Percentiles rank a stretch among this genome's conserved stretches.
Conservation (phyloP, 495 filamentous ascomycete genomes). For the Oleoguttula mirabilis region DNA sequence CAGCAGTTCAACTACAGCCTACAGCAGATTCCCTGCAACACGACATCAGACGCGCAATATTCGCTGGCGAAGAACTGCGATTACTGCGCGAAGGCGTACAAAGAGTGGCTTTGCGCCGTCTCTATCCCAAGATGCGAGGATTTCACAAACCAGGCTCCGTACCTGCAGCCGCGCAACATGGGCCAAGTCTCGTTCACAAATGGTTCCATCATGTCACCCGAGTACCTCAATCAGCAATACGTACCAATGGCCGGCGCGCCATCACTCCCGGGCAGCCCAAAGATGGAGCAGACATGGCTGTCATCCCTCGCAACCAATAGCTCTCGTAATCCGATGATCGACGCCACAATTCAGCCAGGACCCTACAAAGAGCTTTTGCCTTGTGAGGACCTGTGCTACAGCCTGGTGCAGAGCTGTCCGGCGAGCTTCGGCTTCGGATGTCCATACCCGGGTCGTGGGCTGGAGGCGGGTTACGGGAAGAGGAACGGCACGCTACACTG, state of each 20-base stretch:
- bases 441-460: slow-evolving; percentile 44
- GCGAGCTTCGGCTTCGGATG: slow-evolving; percentile 66
- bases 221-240: slow-evolving; percentile 26
- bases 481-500: slow-evolving; percentile 40
- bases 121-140: slow-evolving; percentile 85
- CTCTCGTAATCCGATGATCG: slow-evolving; percentile 40
- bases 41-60: slow-evolving; percentile 55
- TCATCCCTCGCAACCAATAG: slow-evolving; percentile 14
- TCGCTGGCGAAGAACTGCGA: slow-evolving; percentile 64
- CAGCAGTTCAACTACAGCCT: slow-evolving; percentile 69
- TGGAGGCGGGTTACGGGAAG: slow-evolving; percentile 54
- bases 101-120: slow-evolving; percentile 86
- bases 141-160: slow-evolving; percentile 44
- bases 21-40: slow-evolving; percentile 73
- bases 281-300: slow-evolving; percentile 14
- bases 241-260: slow-evolving; percentile 20
- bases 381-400: slow-evolving; percentile 72
- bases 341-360: slow-evolving; percentile 58
- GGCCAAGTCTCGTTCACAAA: slow-evolving; percentile 6
- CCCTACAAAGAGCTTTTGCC: slow-evolving; percentile 91
- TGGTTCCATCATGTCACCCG: slow-evolving; percentile 33
- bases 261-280: slow-evolving; percentile 12
- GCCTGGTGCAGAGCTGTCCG: slow-evolving; percentile 73
- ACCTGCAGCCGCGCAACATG: slow-evolving; percentile 58
- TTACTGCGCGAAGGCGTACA: slow-evolving; percentile 72